Base-by-base conservation (phyloP, 2,329 filamentous ascomycete species). In the Diplodia sapinea region DNA sequence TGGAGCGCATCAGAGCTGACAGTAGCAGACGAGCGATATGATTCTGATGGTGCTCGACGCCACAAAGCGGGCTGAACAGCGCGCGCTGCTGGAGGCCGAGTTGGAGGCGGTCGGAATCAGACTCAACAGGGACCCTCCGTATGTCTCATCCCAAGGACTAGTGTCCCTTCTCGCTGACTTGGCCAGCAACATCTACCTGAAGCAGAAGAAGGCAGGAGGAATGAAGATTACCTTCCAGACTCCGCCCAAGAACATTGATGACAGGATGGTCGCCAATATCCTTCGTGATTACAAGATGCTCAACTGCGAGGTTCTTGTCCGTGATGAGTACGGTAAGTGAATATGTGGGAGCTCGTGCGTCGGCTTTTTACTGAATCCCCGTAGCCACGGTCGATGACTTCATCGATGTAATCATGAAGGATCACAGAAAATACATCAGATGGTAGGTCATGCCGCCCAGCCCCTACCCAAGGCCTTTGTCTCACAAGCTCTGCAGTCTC, bases 381-480 rank as follows among this genome's bases (percentile, higher is more conserved):
- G 17, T 68, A 87, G 93, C 91, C 50, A 98, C 95, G 0, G 93
- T 99, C 43, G 95, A 99, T 82, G 94, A 99, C 80, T 91, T 99
- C 79, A 99, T 99, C 82, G 95, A 99, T 79, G 93, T 97, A 70
- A 97, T 99, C 81, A 98, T 98, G 94, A 96, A 95, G 80, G 93
- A 97, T 77, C 95, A 99, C 83, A 86, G 95, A 76, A 99, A 96
- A 80, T 99, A 99, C 84, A 97, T 99, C 83, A 87, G 87, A 77
- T 91, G 88, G 66, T 68, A 51, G 38, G 66, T 31, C 38, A 17
- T 49, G 3, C 15, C 43, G 17, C 17, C 13, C 13, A 36, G 20
- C 17, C 6, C 29, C 15, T 26, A 31, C 4, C 38, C 17, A 8
- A 50, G 9, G 11, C n/a, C 26, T 5, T 2, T 20, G 43, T 57